A percentile compares a stretch with the other conserved stretches of the same genome.
Conservation (phyloP, 75 land plant species). For the Ceratopteris richardii region DNA sequence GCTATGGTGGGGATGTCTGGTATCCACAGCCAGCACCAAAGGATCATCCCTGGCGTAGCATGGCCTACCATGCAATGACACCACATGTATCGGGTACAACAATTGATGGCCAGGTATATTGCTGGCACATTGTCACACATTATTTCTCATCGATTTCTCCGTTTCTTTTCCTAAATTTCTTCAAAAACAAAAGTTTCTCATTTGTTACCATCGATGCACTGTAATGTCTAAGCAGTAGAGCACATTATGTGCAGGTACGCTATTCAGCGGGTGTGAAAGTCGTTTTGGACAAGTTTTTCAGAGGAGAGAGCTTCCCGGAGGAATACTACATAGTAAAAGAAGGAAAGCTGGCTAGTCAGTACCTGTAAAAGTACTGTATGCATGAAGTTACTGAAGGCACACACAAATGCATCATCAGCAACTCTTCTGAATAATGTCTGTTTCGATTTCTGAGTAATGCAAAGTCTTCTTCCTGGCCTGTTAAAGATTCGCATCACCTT, state of each 20-base stretch:
- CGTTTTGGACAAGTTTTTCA: slow-evolving; percentile 81
- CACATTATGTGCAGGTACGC: slow-evolving; percentile 42
- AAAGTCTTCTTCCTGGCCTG: too few species aligned
- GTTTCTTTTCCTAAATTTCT: too few species aligned
- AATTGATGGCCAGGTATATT: slow-evolving; percentile 76
- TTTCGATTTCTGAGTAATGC: too few species aligned
- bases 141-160: not conserved
- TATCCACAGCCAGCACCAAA: slow-evolving; percentile 84
- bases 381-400: not conserved
- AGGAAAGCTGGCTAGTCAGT: slow-evolving; percentile 77
- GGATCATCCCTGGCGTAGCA: slow-evolving; percentile 94
- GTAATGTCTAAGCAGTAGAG: not conserved
- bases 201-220: not conserved
- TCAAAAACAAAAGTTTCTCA: not conserved
- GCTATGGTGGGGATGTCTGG: slow-evolving; percentile 98
- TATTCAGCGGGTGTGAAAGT: slow-evolving; percentile 81
- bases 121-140: not conserved
- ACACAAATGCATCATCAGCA: not conserved
- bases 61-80: slow-evolving; percentile 97
- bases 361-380: slow-evolving; percentile 18
- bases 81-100: slow-evolving; percentile 94
- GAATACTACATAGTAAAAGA: slow-evolving; percentile 84
- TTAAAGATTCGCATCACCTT: too few species aligned
- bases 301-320: slow-evolving; percentile 64
- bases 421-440: too few species aligned